A percentile compares a stretch with the other conserved stretches of the same genome.
phyloP scores from a whole-genome alignment of 2,329 filamentous ascomycete genomes.

The Aspergillus carbonarius region DNA sequence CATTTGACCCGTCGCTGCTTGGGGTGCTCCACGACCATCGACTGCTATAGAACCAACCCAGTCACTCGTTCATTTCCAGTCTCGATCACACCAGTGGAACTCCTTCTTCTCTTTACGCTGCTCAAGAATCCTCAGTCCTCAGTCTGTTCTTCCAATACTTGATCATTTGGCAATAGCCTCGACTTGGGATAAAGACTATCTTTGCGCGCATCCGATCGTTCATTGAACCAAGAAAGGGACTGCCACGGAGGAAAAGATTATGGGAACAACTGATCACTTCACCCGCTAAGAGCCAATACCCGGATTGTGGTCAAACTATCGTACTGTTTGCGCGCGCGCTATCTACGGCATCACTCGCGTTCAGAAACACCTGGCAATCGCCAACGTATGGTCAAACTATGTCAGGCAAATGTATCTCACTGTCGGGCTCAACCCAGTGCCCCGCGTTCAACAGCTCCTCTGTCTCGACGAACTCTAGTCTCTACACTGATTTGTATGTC shows the following conservation, averaged over 20 bases:
- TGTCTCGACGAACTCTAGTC: constrained; percentile 61
- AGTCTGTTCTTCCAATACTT: constrained; percentile 6
- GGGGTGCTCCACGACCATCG: background rate
- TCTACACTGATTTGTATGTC: constrained; percentile 66
- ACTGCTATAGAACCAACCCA: constrained; percentile 4
- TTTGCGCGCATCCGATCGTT: background rate
- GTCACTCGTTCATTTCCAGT: constrained; percentile 14
- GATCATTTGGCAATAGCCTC: constrained; percentile 11
- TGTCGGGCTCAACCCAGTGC: constrained; percentile 68
- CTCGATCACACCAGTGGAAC: constrained; percentile 8
- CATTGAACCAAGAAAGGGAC: background rate
- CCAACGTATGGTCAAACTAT: constrained; percentile 22
- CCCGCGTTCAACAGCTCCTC: constrained; percentile 71
- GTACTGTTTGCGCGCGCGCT: background rate
- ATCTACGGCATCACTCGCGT: background rate
- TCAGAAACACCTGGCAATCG: constrained; percentile 1
- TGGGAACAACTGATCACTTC: constrained; percentile 9
- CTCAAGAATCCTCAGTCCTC: background rate
- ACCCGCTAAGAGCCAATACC: constrained; percentile 3
- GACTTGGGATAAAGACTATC: background rate
- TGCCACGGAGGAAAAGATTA: constrained; percentile 7
- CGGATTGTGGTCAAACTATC: background rate
- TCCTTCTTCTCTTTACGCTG: background rate
- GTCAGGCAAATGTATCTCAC: constrained; percentile 60
- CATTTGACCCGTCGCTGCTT: constrained; percentile 1